These are phyloP conservation scores for Aspergillus conjunctus DNA, from an alignment of 495 filamentous ascomycete species.

Conservation along the genomic window DNA sequence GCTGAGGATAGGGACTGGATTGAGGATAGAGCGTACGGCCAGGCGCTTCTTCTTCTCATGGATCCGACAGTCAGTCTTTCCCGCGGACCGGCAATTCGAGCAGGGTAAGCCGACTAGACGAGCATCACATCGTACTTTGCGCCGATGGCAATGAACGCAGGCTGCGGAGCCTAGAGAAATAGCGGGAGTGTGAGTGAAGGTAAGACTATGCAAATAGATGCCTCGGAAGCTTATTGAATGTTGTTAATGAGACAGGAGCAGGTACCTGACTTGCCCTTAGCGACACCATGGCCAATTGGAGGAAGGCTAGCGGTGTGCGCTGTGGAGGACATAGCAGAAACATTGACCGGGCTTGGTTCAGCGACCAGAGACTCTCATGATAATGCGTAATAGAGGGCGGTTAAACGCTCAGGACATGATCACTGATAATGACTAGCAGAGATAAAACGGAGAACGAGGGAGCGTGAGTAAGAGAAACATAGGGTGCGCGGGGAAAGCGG, in stretches of 20 bases:
- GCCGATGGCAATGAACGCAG: slow-evolving; percentile 52
- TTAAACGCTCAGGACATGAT: slow-evolving; percentile 14
- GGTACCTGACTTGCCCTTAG: slow-evolving; percentile 36
- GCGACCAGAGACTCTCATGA: slow-evolving; percentile 23
- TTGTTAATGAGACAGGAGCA: not conserved
- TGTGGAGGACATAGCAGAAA: slow-evolving; percentile 35
- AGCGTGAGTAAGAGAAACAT: slow-evolving; percentile 8
- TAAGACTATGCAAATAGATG: too few relatives aligned
- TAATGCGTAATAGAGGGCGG: not conserved
- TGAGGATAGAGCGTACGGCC: slow-evolving; percentile 48
- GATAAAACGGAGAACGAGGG: slow-evolving; percentile 2
- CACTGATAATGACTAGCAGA: not conserved
- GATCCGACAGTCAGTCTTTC: slow-evolving; percentile 50
- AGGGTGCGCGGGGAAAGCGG: slow-evolving; percentile 3
- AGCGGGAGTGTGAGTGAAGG: not conserved
- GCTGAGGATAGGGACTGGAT: slow-evolving; percentile 53
- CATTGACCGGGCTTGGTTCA: slow-evolving; percentile 26
- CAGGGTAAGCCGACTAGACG: slow-evolving; percentile 48
- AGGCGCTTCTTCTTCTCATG: slow-evolving; percentile 54
- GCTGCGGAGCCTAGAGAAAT: slow-evolving; percentile 42
- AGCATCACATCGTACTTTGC: slow-evolving; percentile 53
- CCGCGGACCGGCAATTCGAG: slow-evolving; percentile 49
- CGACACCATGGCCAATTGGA: slow-evolving; percentile 30
- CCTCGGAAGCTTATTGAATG: too few relatives aligned
- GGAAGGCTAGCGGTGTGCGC: slow-evolving; percentile 25